A percentile compares a stretch with the other conserved stretches of the same genome.
These are phyloP conservation scores for Sequoia sempervirens DNA, from an alignment of 75 land plant genomes.

Conservation along the genomic window DNA sequence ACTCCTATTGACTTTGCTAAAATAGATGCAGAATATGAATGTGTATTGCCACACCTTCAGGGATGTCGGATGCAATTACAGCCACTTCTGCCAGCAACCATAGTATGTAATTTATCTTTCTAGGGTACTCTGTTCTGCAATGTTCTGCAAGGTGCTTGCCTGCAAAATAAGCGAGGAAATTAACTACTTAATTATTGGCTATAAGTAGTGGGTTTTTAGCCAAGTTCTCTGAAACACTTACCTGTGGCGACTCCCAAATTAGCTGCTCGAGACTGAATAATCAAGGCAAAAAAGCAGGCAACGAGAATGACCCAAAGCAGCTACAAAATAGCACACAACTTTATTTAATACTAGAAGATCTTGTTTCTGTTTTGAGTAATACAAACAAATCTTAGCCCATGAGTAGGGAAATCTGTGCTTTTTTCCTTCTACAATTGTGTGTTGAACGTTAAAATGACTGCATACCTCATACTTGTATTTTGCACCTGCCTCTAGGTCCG, in stretches of 20 bases:
- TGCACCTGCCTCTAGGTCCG: conserved; percentile 69
- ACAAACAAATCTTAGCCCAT: neutral
- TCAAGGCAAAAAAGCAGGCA: conserved; percentile 64
- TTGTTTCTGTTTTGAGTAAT: neutral
- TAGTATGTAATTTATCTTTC: conserved; percentile 37
- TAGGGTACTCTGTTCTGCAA: conserved; percentile 39
- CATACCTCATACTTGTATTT: conserved; percentile 54
- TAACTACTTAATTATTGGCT: neutral
- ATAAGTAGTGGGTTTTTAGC: neutral
- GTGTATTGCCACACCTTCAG: conserved; percentile 48
- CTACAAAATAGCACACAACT: conserved; percentile 13
- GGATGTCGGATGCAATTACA: conserved; percentile 85
- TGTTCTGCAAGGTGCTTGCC: neutral
- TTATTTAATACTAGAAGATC: no score
- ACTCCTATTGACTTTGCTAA: no score
- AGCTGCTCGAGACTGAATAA: conserved; percentile 80
- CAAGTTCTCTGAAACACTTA: neutral
- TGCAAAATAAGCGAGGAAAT: conserved; percentile 4
- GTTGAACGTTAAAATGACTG: neutral
- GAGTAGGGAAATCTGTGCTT: neutral
- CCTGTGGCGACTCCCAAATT: conserved; percentile 86
- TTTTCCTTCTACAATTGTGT: no score
- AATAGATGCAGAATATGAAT: neutral
- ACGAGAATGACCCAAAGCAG: conserved; percentile 67
- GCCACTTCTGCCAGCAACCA: conserved; percentile 83